phyloP scores from a whole-genome alignment of 2,329 filamentous ascomycete species.

The Zymoseptoria pseudotritici region DNA sequence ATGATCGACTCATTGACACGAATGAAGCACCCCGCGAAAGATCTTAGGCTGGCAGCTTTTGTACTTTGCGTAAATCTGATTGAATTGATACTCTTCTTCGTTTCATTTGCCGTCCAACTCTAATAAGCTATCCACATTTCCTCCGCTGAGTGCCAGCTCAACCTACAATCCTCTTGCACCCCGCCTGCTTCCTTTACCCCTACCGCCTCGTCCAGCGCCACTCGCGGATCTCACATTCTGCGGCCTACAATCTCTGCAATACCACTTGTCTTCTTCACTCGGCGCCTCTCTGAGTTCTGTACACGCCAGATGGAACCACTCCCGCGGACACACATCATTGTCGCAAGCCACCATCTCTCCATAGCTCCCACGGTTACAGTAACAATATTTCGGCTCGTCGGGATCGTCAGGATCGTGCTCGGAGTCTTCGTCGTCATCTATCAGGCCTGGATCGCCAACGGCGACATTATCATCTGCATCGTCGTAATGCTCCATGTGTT shows the following conservation, averaged over 20 bases:
- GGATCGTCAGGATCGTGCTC: conserved; percentile 40
- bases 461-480: conserved; percentile 7
- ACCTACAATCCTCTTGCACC: not conserved
- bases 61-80: not conserved
- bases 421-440: conserved; percentile 23
- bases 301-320: conserved; percentile 63
- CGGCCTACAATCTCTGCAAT: conserved; percentile 44
- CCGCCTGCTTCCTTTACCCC: not conserved
- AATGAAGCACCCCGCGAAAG: not conserved
- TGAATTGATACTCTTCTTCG: not conserved
- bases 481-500: not conserved
- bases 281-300: conserved; percentile 55
- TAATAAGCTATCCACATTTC: not conserved
- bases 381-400: conserved; percentile 56
- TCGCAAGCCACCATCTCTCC: conserved; percentile 63
- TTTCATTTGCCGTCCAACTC: not conserved
- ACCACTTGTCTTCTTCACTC: conserved; percentile 46
- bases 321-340: conserved; percentile 55
- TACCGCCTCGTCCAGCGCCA: conserved; percentile 11
- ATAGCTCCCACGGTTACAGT: conserved; percentile 57
- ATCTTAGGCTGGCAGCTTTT: not conserved
- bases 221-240: conserved; percentile 13
- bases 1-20: not conserved
- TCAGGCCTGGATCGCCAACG: conserved; percentile 2
- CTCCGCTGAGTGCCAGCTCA: not conserved